These are phyloP conservation scores for Neurospora africana DNA, from an alignment of 495 filamentous ascomycete genomes.

Conservation along the genomic window DNA sequence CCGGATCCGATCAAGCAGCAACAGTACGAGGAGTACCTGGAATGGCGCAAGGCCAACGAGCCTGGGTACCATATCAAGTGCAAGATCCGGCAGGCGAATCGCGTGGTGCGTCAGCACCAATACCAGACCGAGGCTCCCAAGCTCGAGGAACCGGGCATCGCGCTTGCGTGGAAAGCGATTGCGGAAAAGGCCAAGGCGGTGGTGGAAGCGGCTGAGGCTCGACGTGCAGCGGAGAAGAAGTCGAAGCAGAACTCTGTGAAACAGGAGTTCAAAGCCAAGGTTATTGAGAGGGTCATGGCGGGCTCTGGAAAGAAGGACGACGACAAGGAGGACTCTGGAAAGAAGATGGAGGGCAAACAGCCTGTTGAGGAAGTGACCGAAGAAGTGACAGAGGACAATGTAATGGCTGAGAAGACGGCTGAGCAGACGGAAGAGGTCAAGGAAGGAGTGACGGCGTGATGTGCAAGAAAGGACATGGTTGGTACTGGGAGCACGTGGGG, in stretches of 20 bases:
- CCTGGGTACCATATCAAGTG: constrained; percentile 28
- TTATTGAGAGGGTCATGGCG: constrained; percentile 3
- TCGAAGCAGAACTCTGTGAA: not conserved
- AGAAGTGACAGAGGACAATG: constrained; percentile 8
- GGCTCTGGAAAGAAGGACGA: not conserved
- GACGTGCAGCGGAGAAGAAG: not conserved
- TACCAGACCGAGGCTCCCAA: not conserved
- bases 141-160: not conserved
- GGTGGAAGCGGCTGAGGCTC: constrained; percentile 5
- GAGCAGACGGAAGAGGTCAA: not conserved
- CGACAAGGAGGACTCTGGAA: not conserved
- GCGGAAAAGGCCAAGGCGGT: constrained; percentile 22
- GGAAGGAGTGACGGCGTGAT: not conserved
- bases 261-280: not conserved
- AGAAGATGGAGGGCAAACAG: constrained; percentile 2
- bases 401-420: not conserved
- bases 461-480: not conserved
- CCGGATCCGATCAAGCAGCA: constrained; percentile 29
- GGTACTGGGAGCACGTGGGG: not conserved
- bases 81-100: constrained; percentile 32
- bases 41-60: constrained; percentile 30
- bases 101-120: constrained; percentile 23
- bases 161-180: constrained; percentile 12
- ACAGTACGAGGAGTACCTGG: constrained; percentile 33
- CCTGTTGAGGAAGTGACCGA: not conserved